Evolutionary conservation across 805 yeast species (phyloP), one percentile per base, ranked within the genome.

Genomic region (Saccharomycopsis fodiens): DNA sequence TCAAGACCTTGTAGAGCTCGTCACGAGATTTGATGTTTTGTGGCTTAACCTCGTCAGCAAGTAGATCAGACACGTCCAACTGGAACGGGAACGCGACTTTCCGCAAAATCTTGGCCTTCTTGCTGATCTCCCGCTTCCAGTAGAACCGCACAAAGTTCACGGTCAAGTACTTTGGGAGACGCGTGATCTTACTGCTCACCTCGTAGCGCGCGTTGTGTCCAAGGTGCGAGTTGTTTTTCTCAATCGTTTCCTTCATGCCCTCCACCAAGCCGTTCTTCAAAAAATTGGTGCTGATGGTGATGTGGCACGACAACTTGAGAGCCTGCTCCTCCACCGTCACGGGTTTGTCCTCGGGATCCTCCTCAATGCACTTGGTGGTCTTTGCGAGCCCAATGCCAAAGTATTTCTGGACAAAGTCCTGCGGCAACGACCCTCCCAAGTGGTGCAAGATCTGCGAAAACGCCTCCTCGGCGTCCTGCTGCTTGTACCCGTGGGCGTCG

Each of bases 391-490:
- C 69, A 39, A 94, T 69, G 39, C 75, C 77, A 60, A 89, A 83
- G 51, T 71, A 70, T 48, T 73, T 73, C 43, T 77, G 76, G 32
- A 78, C 62, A 43, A 73, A 66, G 16, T 62, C 63, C 17, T 76
- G 72, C 21, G 75, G 73, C 47, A 73, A 70, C 10, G 69, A 72
- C 19, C 63, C 57, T 31, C 72, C 62, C 49, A 86, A 62, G 27
- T 72, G 64, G 30, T 68, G 65, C 52, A 89, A 64, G 42, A 93
- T 72, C 61, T 84, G 91, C 5, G 96, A 82, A 65, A 79, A 88
- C 15, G 91, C 84, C 62, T 93, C 99, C 66, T 93, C 99, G 0
- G 98, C 98, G 68, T 93, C 99, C 66, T 93, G 99, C 66, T 93
- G 98, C 63, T 86, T 88, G 1, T 97, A 97, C 36, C 68, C 65